Base-by-base conservation (phyloP, 208 protist species). In the Trypanosoma mega region DNA sequence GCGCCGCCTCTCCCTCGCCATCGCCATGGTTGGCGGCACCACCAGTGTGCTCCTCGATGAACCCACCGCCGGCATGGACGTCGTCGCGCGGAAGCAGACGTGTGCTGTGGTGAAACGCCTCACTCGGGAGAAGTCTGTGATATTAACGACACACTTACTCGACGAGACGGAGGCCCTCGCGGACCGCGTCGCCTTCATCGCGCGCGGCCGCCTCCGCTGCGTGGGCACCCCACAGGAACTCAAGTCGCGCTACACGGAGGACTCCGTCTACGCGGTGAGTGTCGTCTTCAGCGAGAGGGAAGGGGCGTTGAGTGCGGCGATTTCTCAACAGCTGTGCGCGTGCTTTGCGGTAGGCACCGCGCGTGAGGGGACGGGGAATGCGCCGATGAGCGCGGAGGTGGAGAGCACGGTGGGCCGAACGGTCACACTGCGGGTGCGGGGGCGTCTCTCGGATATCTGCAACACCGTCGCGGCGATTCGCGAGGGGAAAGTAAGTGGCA, bases 21-120 rank as follows among this genome's bases (percentile, higher is more conserved):
- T 97, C 23, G 82, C 94, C 16, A 59, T 97, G 33, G 77, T 97
- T 39, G 91, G 93, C 16, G 83, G 83, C 47, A 80, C 79, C n/a
- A 84, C 76, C 18, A 69, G 64, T 36, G 69, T 96, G 41, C 72
- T 96, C 57, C 78, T 85, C 50, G 78, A 97, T 60, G 94, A 98
- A 57, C 94, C 94, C 14, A 94, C 92, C 1, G 80, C 87, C 27
- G 89, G 89, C 23, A 94, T 98, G 92, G 94, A 98, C 65, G 79
- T 81, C 7, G 45, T 62, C 2, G 80, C 89, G 6, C 80, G 92
- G 9, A 78, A 90, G 9, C 69, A 82, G 45, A 85, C 86, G 45
- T 98, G 90, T 23, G 67, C 72, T 30, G 72, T 93, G 63, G 82
- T 94, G 76, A 78, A 76, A 21, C 67, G 68, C 30, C 82, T 92